Percentiles rank a stretch among this genome's conserved stretches.
These are phyloP conservation scores for Cairneyella variabilis DNA, from an alignment of 495 filamentous ascomycete species.

Conservation along the genomic window DNA sequence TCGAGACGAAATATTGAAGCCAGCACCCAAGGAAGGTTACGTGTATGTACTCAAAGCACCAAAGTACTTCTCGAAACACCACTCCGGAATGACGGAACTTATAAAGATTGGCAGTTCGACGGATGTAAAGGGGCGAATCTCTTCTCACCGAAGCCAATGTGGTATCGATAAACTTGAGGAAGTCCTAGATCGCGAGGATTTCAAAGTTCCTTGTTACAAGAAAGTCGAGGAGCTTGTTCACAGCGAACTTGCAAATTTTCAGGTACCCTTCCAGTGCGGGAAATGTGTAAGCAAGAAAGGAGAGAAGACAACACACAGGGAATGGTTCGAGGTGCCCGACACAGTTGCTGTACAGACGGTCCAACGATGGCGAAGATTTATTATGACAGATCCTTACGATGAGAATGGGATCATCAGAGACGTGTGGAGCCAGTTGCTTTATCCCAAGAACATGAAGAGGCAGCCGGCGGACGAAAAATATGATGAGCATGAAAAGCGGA, in stretches of 20 bases:
- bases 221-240: slow-evolving; percentile 11
- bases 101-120: slow-evolving; percentile 4
- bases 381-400: slow-evolving; percentile 3
- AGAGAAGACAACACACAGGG: neutral
- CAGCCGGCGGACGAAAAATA: neutral
- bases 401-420: slow-evolving; percentile 3
- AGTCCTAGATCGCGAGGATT: slow-evolving; percentile 2
- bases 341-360: slow-evolving; percentile 1
- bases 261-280: neutral
- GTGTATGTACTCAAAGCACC: slow-evolving; percentile 7
- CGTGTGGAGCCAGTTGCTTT: slow-evolving; percentile 7
- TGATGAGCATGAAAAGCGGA: neutral
- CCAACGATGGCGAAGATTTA: slow-evolving; percentile 10
- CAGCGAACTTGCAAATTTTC: neutral
- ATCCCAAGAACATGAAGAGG: neutral
- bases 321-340: slow-evolving; percentile 10
- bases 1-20: slow-evolving; percentile 1
- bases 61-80: neutral
- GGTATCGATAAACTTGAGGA: neutral
- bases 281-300: slow-evolving; percentile 4
- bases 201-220: neutral
- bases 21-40: neutral
- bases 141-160: neutral
- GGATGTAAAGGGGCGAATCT: neutral
- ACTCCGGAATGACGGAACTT: neutral